Conservation (phyloP, 179 eudicot species). For the Corrigiola litoralis region DNA sequence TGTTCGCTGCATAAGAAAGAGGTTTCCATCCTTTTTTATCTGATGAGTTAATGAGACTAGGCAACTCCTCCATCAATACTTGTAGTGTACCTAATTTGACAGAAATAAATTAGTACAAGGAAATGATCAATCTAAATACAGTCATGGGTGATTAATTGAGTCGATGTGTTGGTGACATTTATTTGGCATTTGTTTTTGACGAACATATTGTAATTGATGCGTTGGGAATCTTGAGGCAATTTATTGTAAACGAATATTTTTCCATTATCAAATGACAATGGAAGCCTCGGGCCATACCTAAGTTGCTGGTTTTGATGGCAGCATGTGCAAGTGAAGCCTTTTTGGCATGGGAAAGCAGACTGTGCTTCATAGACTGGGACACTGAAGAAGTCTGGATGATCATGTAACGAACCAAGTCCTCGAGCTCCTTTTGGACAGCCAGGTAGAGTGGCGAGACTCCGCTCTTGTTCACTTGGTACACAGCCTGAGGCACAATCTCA, state of each 20-base stretch:
- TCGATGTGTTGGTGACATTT: too few relatives aligned
- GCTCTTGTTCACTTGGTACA: background rate
- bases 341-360: background rate
- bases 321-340: background rate
- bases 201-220: too few relatives aligned
- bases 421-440: background rate
- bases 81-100: background rate
- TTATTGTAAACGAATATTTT: too few relatives aligned
- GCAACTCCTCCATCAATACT: slow-evolving; percentile 2
- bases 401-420: background rate
- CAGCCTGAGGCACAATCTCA: background rate
- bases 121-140: background rate
- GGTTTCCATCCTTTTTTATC: slow-evolving; percentile 8
- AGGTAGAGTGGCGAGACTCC: background rate
- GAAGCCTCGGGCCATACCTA: too few relatives aligned
- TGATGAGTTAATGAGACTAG: background rate
- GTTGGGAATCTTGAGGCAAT: too few relatives aligned
- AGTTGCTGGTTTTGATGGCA: background rate
- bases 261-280: too few relatives aligned
- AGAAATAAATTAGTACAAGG: background rate
- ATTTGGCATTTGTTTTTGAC: too few relatives aligned
- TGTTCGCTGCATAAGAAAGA: slow-evolving; percentile 12
- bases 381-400: background rate
- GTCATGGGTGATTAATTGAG: too few relatives aligned
- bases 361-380: background rate